phyloP scores from a whole-genome alignment of 2,329 filamentous ascomycete species.

The Lachnellula suecica region DNA sequence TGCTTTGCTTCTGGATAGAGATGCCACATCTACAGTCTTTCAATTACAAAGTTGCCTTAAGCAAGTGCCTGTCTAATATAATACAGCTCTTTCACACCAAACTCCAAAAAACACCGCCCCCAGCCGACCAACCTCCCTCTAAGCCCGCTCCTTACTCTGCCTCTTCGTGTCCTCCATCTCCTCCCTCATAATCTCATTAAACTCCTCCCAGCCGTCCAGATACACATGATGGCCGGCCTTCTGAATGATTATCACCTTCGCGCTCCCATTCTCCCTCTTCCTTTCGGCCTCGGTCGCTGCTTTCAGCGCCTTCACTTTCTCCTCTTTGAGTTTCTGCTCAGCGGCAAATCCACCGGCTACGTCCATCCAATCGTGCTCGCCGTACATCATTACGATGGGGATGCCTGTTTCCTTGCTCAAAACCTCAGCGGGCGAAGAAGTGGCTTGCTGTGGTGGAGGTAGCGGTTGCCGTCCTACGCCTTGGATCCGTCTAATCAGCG shows the following conservation, averaged over 20 bases:
- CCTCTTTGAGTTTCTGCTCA: conserved; percentile 73
- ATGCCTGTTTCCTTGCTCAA: conserved; percentile 55
- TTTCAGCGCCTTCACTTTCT: conserved; percentile 58
- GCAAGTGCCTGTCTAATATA: too few relatives aligned
- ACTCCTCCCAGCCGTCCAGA: conserved; percentile 68
- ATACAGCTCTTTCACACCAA: not conserved
- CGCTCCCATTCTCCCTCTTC: conserved; percentile 71
- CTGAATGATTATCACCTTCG: conserved; percentile 77
- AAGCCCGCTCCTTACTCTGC: not conserved
- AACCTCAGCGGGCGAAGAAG: not conserved
- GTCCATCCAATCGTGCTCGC: conserved; percentile 99
- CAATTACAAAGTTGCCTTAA: too few relatives aligned
- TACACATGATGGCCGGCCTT: conserved; percentile 73
- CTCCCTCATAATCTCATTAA: conserved; percentile 33
- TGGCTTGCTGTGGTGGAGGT: conserved; percentile 13
- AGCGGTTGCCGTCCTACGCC: conserved; percentile 73
- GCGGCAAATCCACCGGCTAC: conserved; percentile 80
- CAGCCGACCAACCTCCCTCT: not conserved
- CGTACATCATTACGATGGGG: conserved; percentile 92
- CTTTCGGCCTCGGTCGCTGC: conserved; percentile 67
- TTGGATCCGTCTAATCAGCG: conserved; percentile 83
- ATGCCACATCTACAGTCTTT: not conserved
- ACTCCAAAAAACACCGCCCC: not conserved
- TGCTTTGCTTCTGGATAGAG: too few relatives aligned
- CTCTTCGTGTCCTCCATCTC: not conserved